phyloP scores from a whole-genome alignment of 257 asterid genomes.

The Paraleonurus japonicus region DNA sequence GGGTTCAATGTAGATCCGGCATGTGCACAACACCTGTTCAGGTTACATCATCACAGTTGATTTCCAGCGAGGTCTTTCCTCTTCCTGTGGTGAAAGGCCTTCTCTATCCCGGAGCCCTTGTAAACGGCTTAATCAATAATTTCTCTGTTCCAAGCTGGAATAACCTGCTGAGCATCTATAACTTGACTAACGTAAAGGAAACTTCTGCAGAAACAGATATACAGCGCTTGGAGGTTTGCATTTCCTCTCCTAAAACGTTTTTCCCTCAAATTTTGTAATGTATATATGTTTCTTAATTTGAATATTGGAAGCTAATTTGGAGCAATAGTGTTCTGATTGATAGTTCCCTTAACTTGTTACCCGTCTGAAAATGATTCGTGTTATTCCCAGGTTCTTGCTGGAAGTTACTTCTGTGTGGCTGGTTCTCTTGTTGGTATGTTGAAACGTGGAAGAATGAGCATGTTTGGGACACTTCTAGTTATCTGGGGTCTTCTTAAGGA shows the following conservation, averaged over 20 bases:
- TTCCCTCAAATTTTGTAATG: not conserved
- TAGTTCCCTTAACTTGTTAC: not conserved
- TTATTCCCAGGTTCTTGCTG: slow-evolving; percentile 82
- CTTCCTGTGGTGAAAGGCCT: slow-evolving; percentile 78
- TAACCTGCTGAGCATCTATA: slow-evolving; percentile 57
- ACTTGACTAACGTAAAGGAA: slow-evolving; percentile 71
- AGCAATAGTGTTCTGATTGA: not conserved
- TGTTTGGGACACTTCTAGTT: slow-evolving; percentile 86
- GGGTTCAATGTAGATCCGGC: slow-evolving; percentile 96
- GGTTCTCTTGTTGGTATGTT: slow-evolving; percentile 77
- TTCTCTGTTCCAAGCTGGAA: slow-evolving; percentile 76
- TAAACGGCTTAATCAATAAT: slow-evolving; percentile 46
- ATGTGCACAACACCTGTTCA: slow-evolving; percentile 83
- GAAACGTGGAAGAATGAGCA: slow-evolving; percentile 97
- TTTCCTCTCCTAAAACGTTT: not conserved
- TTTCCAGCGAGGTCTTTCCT: slow-evolving; percentile 80
- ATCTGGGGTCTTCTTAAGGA: slow-evolving; percentile 97
- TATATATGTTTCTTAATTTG: not conserved
- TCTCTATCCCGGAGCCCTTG: slow-evolving; percentile 89
- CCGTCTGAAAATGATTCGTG: not conserved
- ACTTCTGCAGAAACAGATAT: slow-evolving; percentile 78
- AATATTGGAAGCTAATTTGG: not conserved
- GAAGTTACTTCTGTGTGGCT: slow-evolving; percentile 95
- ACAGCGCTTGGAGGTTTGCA: slow-evolving; percentile 83
- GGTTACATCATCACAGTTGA: slow-evolving; percentile 85